A percentile compares a stretch with the other conserved stretches of the same genome.
phyloP scores from a whole-genome alignment of 371 early-diverging fungal species.

The Circinella umbellata region DNA sequence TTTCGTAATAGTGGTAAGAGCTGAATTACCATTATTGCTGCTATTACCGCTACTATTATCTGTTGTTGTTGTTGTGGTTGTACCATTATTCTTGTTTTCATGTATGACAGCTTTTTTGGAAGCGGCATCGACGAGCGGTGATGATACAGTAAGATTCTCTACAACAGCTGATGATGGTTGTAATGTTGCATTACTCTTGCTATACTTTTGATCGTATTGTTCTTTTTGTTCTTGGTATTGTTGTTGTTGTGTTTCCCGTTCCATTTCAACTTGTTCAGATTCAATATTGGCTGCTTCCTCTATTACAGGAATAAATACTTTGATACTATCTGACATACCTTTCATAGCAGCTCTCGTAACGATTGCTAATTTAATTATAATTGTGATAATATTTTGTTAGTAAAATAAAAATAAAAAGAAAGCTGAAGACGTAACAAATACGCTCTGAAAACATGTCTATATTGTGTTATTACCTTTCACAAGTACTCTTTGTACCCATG shows the following conservation, averaged over 20 bases:
- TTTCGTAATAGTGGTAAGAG: too few relatives aligned
- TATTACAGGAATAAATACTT: conserved; percentile 33
- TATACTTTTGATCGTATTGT: too few relatives aligned
- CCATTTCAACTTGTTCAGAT: conserved; percentile 1
- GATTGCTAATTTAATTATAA: conserved; percentile 24
- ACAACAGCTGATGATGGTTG: background rate
- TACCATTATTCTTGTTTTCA: too few relatives aligned
- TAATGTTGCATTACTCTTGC: too few relatives aligned
- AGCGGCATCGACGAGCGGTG: background rate
- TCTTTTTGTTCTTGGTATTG: background rate
- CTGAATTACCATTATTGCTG: too few relatives aligned
- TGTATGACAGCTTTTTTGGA: too few relatives aligned
- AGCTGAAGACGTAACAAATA: too few relatives aligned
- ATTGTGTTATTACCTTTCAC: conserved; percentile 43
- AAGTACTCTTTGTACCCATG: conserved; percentile 59
- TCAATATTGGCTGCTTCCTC: conserved; percentile 15
- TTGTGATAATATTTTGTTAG: too few relatives aligned
- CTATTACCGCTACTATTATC: too few relatives aligned
- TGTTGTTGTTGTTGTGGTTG: too few relatives aligned
- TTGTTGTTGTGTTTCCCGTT: conserved; percentile 6
- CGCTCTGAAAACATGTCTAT: too few relatives aligned
- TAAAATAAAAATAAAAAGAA: too few relatives aligned
- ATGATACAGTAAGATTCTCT: background rate
- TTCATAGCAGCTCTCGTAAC: conserved; percentile 49
- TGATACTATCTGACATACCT: conserved; percentile 43